Conservation (phyloP, 2,329 filamentous ascomycete species). For the Lasiodiplodia gonubiensis region DNA sequence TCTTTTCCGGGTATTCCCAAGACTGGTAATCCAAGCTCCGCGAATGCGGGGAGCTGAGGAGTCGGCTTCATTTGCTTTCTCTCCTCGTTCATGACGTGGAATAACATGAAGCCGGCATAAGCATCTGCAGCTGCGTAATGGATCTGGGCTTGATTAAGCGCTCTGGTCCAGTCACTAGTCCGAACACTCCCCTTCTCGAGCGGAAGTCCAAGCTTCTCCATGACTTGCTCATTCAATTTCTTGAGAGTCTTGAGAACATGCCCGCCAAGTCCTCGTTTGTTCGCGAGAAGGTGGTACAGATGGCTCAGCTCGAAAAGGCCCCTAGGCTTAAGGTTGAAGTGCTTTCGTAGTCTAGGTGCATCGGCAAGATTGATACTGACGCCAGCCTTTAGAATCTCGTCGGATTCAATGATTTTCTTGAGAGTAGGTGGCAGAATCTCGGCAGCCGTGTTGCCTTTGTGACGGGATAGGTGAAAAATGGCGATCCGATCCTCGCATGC, state of each 20-base stretch:
- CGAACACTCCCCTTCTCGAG: conserved; percentile 78
- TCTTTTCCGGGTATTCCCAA: conserved; percentile 27
- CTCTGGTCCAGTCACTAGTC: conserved; percentile 73
- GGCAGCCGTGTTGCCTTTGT: conserved; percentile 47
- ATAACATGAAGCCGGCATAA: conserved; percentile 81
- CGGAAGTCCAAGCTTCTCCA: conserved; percentile 74
- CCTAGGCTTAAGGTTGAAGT: conserved; percentile 66
- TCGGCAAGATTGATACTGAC: conserved; percentile 72
- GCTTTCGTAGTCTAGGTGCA: conserved; percentile 68
- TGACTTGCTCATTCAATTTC: conserved; percentile 70
- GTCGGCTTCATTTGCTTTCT: conserved; percentile 68
- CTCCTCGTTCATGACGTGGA: conserved; percentile 71
- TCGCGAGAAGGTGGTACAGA: conserved; percentile 76
- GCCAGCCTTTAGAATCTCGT: conserved; percentile 73
- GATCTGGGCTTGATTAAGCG: conserved; percentile 69
- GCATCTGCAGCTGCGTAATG: conserved; percentile 82
- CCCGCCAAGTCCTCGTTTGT: conserved; percentile 32
- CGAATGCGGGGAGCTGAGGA: conserved; percentile 72
- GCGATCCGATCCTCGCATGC: conserved; percentile 77
- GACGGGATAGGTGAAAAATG: conserved; percentile 78
- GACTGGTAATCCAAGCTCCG: conserved; percentile 64
- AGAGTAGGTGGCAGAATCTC: conserved; percentile 75
- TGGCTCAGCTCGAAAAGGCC: conserved; percentile 84
- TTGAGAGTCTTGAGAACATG: conserved; percentile 71
- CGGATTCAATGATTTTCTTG: conserved; percentile 72